Evolutionary conservation across 805 yeast species (phyloP).

Genomic region (Tanozyma kutaoensis): DNA sequence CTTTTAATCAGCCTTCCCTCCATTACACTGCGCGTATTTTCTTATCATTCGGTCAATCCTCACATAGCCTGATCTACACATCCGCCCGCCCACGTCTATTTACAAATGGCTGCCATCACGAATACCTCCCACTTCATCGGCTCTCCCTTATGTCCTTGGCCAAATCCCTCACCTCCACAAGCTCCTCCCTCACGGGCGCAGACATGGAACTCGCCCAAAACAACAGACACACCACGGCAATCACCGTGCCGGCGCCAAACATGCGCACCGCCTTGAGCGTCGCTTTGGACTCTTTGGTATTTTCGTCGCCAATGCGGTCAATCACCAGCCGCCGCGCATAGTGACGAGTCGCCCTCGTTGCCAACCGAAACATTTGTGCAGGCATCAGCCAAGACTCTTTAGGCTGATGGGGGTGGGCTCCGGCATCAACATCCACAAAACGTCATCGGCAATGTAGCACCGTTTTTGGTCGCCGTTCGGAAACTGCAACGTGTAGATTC

Average conservation of each 20-base stretch:
- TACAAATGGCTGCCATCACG: no score
- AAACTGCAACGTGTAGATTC: constrained; percentile 28
- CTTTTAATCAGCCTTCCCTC: no score
- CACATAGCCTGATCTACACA: no score
- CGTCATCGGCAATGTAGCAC: constrained; percentile 51
- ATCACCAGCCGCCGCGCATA: no score
- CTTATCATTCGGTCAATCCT: no score
- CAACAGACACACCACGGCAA: constrained; percentile 6
- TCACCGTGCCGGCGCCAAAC: constrained; percentile 6
- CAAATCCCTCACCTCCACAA: constrained; percentile 3
- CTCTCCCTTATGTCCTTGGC: constrained; percentile 4
- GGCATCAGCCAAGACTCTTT: no score
- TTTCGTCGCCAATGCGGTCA: constrained; percentile 20
- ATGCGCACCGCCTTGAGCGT: constrained; percentile 12
- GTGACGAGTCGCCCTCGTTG: no score
- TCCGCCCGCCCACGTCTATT: no score
- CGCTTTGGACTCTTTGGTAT: constrained; percentile 14
- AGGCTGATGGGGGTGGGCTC: no score
- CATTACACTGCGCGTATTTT: no score
- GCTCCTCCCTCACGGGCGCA: constrained; percentile 5
- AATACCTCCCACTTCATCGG: no score
- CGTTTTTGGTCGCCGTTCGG: constrained; percentile 18
- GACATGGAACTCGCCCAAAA: constrained; percentile 7
- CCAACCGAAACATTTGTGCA: no score
- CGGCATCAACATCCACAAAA: constrained; percentile 55